A percentile compares a stretch with the other conserved stretches of the same genome.
Conservation (phyloP, 495 filamentous ascomycete species). For the Tuber calosporum region DNA sequence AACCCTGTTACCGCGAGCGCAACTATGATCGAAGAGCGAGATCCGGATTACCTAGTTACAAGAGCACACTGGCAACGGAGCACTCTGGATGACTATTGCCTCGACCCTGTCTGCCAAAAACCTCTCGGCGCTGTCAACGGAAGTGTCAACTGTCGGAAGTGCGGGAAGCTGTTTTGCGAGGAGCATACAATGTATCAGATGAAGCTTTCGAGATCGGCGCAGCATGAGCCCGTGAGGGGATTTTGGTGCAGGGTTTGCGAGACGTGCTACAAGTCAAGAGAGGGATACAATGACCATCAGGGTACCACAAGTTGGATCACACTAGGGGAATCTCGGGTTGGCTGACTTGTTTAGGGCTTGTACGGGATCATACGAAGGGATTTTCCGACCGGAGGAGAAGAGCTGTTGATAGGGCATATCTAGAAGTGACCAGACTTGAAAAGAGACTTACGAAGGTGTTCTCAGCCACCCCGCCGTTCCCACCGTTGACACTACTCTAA, state of each 20-base stretch:
- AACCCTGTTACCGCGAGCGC: conserved; percentile 28
- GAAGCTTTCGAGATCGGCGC: conserved; percentile 84
- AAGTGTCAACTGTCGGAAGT: conserved; percentile 83
- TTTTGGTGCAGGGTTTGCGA: conserved; percentile 94
- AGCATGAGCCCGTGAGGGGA: conserved; percentile 85
- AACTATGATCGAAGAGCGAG: conserved; percentile 47
- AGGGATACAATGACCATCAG: conserved; percentile 87
- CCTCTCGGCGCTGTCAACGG: conserved; percentile 70
- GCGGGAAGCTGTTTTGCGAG: conserved; percentile 89
- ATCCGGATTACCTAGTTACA: conserved; percentile 84
- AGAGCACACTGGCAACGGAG: conserved; percentile 80
- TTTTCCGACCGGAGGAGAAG: conserved; percentile 65
- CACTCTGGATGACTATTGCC: conserved; percentile 65
- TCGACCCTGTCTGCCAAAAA: conserved; percentile 78
- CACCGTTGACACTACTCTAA: not conserved
- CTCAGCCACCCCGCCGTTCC: not conserved
- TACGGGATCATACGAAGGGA: conserved; percentile 59
- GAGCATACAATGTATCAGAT: conserved; percentile 99
- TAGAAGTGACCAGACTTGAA: conserved; percentile 83
- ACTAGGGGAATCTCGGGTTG: conserved; percentile 13
- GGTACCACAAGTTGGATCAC: conserved; percentile 43
- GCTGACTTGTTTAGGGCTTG: conserved; percentile 43
- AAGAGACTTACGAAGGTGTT: conserved; percentile 67
- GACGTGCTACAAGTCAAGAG: conserved; percentile 92
- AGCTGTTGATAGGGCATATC: conserved; percentile 69